Percentiles rank a stretch among this genome's conserved stretches.
These are phyloP conservation scores for Adansonia madagascariensis DNA, from an alignment of 441 rosid species.

Conservation along the genomic window DNA sequence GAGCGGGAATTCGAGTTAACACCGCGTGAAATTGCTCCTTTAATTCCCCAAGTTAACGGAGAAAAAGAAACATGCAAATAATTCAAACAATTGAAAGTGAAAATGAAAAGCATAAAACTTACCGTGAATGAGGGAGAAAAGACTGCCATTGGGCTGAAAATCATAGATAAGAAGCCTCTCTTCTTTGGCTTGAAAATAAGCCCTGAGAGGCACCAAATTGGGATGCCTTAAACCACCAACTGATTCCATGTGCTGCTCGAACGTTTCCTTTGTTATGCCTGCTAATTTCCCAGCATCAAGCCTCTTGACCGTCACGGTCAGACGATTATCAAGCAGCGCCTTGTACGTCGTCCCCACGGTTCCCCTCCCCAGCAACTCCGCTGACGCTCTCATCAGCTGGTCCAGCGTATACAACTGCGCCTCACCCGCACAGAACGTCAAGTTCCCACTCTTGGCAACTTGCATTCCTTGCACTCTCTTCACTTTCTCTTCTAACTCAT, in stretches of 20 bases:
- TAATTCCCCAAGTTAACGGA: background rate
- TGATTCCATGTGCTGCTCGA: slow-evolving; percentile 81
- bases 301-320: slow-evolving; percentile 84
- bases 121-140: slow-evolving; percentile 82
- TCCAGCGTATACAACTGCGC: slow-evolving; percentile 66
- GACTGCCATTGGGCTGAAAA: slow-evolving; percentile 90
- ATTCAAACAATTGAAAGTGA: background rate
- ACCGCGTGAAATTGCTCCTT: slow-evolving; percentile 11
- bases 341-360: slow-evolving; percentile 82
- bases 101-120: background rate
- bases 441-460: slow-evolving; percentile 59
- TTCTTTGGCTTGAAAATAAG: slow-evolving; percentile 77
- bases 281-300: slow-evolving; percentile 71
- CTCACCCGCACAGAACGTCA: slow-evolving; percentile 76
- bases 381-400: slow-evolving; percentile 91
- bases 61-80: background rate
- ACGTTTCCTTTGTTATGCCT: slow-evolving; percentile 55
- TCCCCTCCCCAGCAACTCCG: slow-evolving; percentile 88
- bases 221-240: slow-evolving; percentile 84
- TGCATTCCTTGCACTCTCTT: slow-evolving; percentile 64
- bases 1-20: background rate
- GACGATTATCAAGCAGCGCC: slow-evolving; percentile 79
- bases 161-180: slow-evolving; percentile 82
- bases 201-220: slow-evolving; percentile 74
- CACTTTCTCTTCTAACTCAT: slow-evolving; percentile 65